Conservation (phyloP, 768 basidiomycete species). For the Fibroporia radiculosa region DNA sequence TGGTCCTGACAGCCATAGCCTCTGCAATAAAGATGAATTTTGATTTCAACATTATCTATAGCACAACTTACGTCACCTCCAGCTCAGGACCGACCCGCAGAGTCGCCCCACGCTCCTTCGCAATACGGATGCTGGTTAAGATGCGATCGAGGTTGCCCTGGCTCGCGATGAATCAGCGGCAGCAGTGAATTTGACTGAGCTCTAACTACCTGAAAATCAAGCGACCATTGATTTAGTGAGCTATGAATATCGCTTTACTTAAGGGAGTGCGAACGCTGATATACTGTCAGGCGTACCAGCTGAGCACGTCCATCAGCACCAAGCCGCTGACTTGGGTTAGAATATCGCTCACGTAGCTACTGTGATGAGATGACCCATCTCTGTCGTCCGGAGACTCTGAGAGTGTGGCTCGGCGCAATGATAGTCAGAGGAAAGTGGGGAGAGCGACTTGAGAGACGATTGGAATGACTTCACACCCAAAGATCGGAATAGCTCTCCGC, state of each 20-base stretch:
- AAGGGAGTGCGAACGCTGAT: neutral
- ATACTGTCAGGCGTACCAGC: conserved; percentile 23
- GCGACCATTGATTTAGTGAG: conserved; percentile 94
- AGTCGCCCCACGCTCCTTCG: conserved; percentile 82
- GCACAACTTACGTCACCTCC: conserved; percentile 84
- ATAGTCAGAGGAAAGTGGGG: too few relatives aligned
- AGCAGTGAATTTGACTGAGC: too few relatives aligned
- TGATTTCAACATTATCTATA: too few relatives aligned
- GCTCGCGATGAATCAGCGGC: too few relatives aligned
- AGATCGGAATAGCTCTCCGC: too few relatives aligned
- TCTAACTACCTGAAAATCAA: conserved; percentile 74
- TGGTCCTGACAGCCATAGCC: conserved; percentile 98
- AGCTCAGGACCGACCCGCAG: conserved; percentile 94
- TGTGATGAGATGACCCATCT: conserved; percentile 87
- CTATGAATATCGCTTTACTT: conserved; percentile 28
- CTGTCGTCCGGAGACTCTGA: too few relatives aligned
- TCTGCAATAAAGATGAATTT: too few relatives aligned
- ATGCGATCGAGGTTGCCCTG: conserved; percentile 95
- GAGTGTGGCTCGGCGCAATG: too few relatives aligned
- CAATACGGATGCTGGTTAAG: conserved; percentile 76
- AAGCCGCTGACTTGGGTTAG: neutral
- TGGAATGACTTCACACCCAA: too few relatives aligned
- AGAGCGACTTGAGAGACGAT: too few relatives aligned
- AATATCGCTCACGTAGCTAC: conserved; percentile 65
- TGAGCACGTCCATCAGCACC: conserved; percentile 1